These are phyloP conservation scores for Sphagnum magellanicum DNA, from an alignment of 228 moss, liverwort and hornwort genomes.

Conservation along the genomic window DNA sequence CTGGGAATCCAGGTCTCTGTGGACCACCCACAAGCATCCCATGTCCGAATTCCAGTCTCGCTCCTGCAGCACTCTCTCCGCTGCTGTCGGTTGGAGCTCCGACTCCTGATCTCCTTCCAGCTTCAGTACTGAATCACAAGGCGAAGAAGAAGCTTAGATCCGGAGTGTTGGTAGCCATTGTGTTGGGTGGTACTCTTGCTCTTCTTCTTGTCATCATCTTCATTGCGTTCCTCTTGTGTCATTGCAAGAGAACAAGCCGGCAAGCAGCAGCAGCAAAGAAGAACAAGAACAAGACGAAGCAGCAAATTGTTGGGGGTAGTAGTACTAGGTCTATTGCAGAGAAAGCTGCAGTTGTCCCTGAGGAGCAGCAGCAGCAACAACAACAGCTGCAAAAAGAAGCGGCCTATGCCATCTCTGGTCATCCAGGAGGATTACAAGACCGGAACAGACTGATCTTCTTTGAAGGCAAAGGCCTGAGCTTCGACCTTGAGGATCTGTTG, in stretches of 20 bases:
- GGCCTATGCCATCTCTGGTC: too few species aligned
- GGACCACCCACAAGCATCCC: conserved; percentile 19
- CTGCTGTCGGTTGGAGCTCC: conserved; percentile 4
- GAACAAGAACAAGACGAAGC: conserved; percentile 8
- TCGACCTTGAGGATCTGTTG: conserved; percentile 51
- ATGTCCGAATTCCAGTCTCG: conserved; percentile 1
- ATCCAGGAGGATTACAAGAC: conserved; percentile 3
- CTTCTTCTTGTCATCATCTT: conserved; percentile 15
- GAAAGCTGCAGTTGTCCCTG: conserved; percentile 12
- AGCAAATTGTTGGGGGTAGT: too few species aligned
- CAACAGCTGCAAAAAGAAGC: conserved; percentile 35
- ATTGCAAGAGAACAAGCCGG: conserved; percentile 28
- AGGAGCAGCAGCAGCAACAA: conserved; percentile 29
- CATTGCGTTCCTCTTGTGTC: conserved; percentile 36
- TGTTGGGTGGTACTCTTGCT: conserved; percentile 26
- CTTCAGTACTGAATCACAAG: conserved; percentile 28
- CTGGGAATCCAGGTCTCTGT: conserved; percentile 35
- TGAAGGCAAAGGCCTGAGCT: conserved; percentile 29
- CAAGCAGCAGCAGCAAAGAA: neutral
- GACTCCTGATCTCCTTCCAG: conserved; percentile 3
- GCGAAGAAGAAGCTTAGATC: conserved; percentile 1
- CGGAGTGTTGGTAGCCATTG: conserved; percentile 16
- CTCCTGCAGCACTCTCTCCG: conserved; percentile 8
- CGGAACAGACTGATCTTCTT: conserved; percentile 52
- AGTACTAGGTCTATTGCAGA: conserved; percentile 1